Percentiles rank a stretch among this genome's conserved stretches.
These are phyloP conservation scores for Grosmannia huntii DNA, from an alignment of 2,329 filamentous ascomycete species.

Conservation along the genomic window DNA sequence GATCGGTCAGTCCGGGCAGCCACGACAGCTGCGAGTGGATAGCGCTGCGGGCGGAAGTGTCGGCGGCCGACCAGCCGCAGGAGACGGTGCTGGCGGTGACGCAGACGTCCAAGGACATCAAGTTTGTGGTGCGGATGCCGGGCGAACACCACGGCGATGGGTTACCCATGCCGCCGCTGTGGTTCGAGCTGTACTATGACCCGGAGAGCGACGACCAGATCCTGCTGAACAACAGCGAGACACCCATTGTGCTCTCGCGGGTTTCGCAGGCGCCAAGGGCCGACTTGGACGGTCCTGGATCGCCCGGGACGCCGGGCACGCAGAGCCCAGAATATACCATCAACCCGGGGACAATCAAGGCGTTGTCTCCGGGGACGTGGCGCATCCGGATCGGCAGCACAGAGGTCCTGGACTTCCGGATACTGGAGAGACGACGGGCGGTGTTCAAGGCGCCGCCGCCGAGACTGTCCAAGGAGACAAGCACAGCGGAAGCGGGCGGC, in stretches of 20 bases:
- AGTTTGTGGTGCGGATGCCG: conserved; percentile 44
- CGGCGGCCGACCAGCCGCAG: conserved; percentile 35
- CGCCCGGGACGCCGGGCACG: background rate
- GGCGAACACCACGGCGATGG: conserved; percentile 21
- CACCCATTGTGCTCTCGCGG: conserved; percentile 36
- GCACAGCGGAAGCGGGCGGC: conserved; percentile 13
- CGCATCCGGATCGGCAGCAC: conserved; percentile 36
- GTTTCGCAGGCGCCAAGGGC: conserved; percentile 27
- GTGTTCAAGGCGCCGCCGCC: conserved; percentile 16
- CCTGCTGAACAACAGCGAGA: conserved; percentile 40
- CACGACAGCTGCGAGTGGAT: conserved; percentile 43
- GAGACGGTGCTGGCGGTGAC: conserved; percentile 47
- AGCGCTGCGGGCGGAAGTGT: conserved; percentile 39
- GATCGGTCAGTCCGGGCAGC: conserved; percentile 41
- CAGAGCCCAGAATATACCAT: conserved; percentile 20
- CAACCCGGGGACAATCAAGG: conserved; percentile 30
- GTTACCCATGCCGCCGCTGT: conserved; percentile 33
- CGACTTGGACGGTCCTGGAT: conserved; percentile 12
- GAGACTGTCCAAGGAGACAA: background rate
- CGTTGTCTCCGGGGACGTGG: conserved; percentile 43
- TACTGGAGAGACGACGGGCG: conserved; percentile 36
- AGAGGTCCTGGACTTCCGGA: conserved; percentile 43
- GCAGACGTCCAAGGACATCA: conserved; percentile 47
- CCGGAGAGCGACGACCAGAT: conserved; percentile 46
- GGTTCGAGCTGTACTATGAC: conserved; percentile 49